Evolutionary conservation across 2,329 filamentous ascomycete species (phyloP), one percentile per base, ranked within the genome.

Genomic region (Didymella arachidicola): DNA sequence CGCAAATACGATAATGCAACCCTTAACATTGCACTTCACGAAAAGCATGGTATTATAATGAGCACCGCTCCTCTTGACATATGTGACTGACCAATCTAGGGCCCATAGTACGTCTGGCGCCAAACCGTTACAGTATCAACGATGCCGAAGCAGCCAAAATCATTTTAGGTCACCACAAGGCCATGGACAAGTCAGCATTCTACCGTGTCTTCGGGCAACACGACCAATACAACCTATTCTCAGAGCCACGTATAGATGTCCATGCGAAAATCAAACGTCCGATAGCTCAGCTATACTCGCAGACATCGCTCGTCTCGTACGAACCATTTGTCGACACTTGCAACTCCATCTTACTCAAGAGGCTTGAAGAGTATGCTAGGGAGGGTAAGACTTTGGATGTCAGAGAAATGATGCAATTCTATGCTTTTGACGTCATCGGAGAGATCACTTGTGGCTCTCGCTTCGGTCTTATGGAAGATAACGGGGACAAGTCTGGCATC

Each of bases 361-460:
- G 67, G 8, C 70, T 80, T 58, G 48, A 53, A 5, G 64, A 73
- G 25, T 63, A 67, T 32, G 55, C 68, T 22, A 62, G 61, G 16
- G 49, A 68, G 42, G 27, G 41, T 1, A 46, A 71, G 3, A 52
- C 59, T 0, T 62, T 84, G 3, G 75, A 85, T 59, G 61, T 82
- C 39, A 65, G 66, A 4, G 72, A 78, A 46, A 81, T 78, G 77
- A 69, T 83, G 27, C 81, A 83, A 59, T 82, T 74, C 60, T 83
- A 79, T 53, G 81, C 80, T 0, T 82, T 82, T 41, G 81, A 84
- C 48, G 81, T 84, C 1, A 83, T 86, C 29, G 82, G 82, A 0
- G 77, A 81, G 36, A 82, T 86, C 18, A 83, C 81, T 0, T 79
- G 79, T 39, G 71, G 72, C 71, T 38, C 61, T 16, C 39, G 56